phyloP scores from a whole-genome alignment of 306 rosid genomes.

The Abrus precatorius region DNA sequence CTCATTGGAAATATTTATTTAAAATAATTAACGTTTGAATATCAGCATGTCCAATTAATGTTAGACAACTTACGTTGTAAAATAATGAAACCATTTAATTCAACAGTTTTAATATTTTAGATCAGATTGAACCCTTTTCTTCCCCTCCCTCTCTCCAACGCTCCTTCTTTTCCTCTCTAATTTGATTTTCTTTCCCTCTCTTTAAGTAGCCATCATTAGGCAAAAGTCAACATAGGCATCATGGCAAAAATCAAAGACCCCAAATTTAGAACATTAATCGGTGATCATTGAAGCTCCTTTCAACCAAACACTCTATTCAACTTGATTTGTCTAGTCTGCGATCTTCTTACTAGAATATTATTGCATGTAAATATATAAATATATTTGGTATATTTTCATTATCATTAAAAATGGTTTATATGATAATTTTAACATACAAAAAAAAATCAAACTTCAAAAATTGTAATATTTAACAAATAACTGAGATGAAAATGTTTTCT shows the following conservation, averaged over 20 bases:
- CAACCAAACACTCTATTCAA: constrained; percentile 24
- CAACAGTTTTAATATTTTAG: background rate
- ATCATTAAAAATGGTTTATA: background rate
- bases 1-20: no score
- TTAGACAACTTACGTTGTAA: background rate
- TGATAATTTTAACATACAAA: constrained; percentile 5
- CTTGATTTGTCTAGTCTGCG: constrained; percentile 33
- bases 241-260: constrained; percentile 7
- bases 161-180: constrained; percentile 2
- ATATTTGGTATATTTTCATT: background rate
- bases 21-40: background rate
- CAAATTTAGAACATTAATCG: background rate
- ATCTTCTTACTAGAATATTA: background rate
- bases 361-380: background rate
- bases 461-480: background rate
- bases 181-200: constrained; percentile 26
- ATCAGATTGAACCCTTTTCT: constrained; percentile 14
- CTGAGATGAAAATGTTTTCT: background rate
- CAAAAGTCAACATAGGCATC: constrained; percentile 25
- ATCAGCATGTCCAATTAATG: background rate
- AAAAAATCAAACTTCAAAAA: constrained; percentile 2
- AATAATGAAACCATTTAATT: background rate
- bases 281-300: constrained; percentile 25
- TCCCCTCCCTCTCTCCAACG: background rate
- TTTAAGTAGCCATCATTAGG: constrained; percentile 14